A percentile compares a stretch with the other conserved stretches of the same genome.
These are phyloP conservation scores for Monilinia fructigena DNA, from an alignment of 2,329 filamentous ascomycete species.

Conservation along the genomic window DNA sequence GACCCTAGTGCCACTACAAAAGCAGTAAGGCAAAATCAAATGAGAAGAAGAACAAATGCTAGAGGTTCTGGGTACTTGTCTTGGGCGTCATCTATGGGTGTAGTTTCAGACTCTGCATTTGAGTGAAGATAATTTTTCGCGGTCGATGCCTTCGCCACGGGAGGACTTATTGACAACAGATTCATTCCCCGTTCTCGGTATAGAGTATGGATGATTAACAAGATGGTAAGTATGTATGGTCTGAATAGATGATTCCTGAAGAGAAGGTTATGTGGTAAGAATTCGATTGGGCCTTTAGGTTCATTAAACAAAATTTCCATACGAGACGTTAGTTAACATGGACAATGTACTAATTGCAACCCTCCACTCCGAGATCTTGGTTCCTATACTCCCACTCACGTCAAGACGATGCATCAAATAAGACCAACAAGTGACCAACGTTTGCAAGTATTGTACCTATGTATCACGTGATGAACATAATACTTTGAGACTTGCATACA, in stretches of 20 bases:
- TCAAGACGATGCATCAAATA: background rate
- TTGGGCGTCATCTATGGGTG: background rate
- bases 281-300: too few relatives aligned
- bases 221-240: background rate
- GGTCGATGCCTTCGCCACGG: background rate
- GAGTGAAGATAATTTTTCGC: background rate
- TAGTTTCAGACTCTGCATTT: background rate
- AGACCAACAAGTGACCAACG: background rate
- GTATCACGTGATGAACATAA: background rate
- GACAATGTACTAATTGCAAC: too few relatives aligned
- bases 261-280: too few relatives aligned
- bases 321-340: too few relatives aligned
- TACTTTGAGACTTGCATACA: background rate
- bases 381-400: too few relatives aligned
- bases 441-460: background rate
- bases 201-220: background rate
- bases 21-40: background rate
- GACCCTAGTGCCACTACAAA: conserved; percentile 8
- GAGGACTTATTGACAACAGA: background rate
- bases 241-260: background rate
- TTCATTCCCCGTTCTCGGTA: background rate
- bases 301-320: too few relatives aligned
- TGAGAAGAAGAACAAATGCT: background rate
- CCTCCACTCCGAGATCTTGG: too few relatives aligned
- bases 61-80: background rate